Evolutionary conservation across 805 yeast genomes (phyloP).

Genomic region (Spathaspora gorwiae): DNA sequence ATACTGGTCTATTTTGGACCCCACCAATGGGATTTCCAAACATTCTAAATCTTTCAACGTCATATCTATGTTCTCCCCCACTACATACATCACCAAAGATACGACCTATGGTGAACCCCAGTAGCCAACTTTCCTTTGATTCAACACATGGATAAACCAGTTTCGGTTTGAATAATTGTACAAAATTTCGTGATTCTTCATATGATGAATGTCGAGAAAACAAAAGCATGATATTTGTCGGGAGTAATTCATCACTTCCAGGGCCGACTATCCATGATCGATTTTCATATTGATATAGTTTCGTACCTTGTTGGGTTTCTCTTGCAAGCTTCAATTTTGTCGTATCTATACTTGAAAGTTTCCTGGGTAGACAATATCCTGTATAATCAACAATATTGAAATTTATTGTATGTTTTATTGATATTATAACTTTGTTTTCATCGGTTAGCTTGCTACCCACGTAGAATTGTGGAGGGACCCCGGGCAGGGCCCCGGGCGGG

Average conservation of each 20-base stretch:
- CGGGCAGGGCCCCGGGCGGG: too few relatives aligned
- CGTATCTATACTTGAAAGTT: constrained; percentile 5
- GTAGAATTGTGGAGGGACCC: too few relatives aligned
- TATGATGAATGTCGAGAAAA: constrained; percentile 49
- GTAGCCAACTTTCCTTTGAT: constrained; percentile 25
- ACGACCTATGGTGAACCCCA: constrained; percentile 33
- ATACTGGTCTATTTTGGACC: constrained; percentile 14
- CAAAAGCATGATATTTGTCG: constrained; percentile 30
- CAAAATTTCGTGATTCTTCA: constrained; percentile 31
- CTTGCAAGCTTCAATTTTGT: constrained; percentile 10
- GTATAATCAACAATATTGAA: constrained; percentile 32
- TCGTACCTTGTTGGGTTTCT: constrained; percentile 16
- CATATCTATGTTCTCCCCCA: constrained; percentile 11
- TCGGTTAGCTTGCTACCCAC: not conserved
- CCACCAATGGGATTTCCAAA: constrained; percentile 17
- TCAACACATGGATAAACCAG: constrained; percentile 44
- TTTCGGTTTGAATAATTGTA: constrained; percentile 30
- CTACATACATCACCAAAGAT: constrained; percentile 36
- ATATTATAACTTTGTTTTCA: constrained; percentile 13
- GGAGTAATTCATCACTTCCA: constrained; percentile 25
- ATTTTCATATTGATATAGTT: constrained; percentile 18
- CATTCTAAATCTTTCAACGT: constrained; percentile 8
- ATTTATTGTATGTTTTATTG: constrained; percentile 33
- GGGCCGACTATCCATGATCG: constrained; percentile 26
- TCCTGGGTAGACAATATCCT: constrained; percentile 24